phyloP scores from a whole-genome alignment of 2,329 filamentous ascomycete genomes.

The Pseudogymnoascus sp. region DNA sequence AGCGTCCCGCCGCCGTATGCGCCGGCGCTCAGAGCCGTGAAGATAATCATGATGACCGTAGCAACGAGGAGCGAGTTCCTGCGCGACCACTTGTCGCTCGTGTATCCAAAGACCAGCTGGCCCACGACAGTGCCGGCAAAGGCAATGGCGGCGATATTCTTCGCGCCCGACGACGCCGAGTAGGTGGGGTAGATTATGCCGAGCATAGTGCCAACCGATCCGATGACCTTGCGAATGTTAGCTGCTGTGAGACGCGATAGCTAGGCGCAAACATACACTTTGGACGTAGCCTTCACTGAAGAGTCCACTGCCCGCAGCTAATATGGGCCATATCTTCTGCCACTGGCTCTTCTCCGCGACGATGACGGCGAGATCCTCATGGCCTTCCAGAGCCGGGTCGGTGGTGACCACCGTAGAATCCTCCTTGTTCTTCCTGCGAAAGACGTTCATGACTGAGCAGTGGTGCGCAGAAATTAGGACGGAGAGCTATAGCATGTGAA shows the following conservation, averaged over 20 bases:
- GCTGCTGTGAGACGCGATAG: too few species aligned
- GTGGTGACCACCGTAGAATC: conserved; percentile 6
- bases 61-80: conserved; percentile 74
- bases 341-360: not conserved
- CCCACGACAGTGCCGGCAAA: conserved; percentile 69
- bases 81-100: conserved; percentile 76
- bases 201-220: conserved; percentile 69
- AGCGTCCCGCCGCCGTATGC: conserved; percentile 65
- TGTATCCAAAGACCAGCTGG: conserved; percentile 71
- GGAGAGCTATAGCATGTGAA: not conserved
- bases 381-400: not conserved
- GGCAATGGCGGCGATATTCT: too few species aligned
- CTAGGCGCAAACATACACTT: conserved; percentile 48
- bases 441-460: conserved; percentile 9
- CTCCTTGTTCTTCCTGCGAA: conserved; percentile 13
- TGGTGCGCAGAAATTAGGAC: not conserved
- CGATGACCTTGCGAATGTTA: too few species aligned
- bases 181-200: conserved; percentile 60
- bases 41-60: conserved; percentile 75
- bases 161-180: too few species aligned
- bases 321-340: conserved; percentile 47
- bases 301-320: conserved; percentile 81
- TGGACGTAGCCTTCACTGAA: conserved; percentile 93
- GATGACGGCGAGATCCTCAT: not conserved
- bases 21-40: conserved; percentile 69